Percentiles rank a stretch among this genome's conserved stretches.
These are phyloP conservation scores for Metschnikowia reukaufii DNA, from an alignment of 805 yeast species.

Conservation along the genomic window DNA sequence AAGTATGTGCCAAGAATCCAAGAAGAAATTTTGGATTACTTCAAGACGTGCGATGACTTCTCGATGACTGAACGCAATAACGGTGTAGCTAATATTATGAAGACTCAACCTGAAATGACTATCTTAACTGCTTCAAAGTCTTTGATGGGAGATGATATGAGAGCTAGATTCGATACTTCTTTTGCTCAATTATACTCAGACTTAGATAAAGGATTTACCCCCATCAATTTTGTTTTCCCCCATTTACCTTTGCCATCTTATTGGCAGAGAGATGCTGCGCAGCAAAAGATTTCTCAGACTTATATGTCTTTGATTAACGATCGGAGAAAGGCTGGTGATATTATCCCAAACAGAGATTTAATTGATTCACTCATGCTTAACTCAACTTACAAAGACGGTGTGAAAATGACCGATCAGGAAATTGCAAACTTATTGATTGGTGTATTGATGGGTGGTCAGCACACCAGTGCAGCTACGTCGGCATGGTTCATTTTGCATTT, in stretches of 20 bases:
- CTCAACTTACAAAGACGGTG: conserved; percentile 91
- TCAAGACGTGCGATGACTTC: conserved; percentile 53
- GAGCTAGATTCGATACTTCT: conserved; percentile 74
- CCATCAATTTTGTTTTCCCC: conserved; percentile 93
- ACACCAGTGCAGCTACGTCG: conserved; percentile 93
- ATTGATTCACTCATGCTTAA: conserved; percentile 82
- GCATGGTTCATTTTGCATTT: conserved; percentile 93
- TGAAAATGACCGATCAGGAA: conserved; percentile 90
- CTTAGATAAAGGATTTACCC: conserved; percentile 95
- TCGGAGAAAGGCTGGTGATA: conserved; percentile 75
- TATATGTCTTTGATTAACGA: conserved; percentile 74
- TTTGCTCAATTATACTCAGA: conserved; percentile 87
- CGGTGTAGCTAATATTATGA: conserved; percentile 69
- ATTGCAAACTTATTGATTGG: conserved; percentile 93
- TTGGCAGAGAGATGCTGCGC: conserved; percentile 85
- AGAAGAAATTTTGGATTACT: conserved; percentile 71
- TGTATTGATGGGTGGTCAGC: conserved; percentile 98
- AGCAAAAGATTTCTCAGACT: conserved; percentile 71
- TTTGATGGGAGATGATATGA: conserved; percentile 86
- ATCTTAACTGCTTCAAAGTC: conserved; percentile 95
- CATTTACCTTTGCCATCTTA: conserved; percentile 86
- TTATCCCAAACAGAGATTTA: conserved; percentile 77
- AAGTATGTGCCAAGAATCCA: conserved; percentile 84
- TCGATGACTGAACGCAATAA: conserved; percentile 31
- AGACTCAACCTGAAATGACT: conserved; percentile 90